Conservation (phyloP, 192 early-diverging fungal genomes). For the Allomyces arbusculus region DNA sequence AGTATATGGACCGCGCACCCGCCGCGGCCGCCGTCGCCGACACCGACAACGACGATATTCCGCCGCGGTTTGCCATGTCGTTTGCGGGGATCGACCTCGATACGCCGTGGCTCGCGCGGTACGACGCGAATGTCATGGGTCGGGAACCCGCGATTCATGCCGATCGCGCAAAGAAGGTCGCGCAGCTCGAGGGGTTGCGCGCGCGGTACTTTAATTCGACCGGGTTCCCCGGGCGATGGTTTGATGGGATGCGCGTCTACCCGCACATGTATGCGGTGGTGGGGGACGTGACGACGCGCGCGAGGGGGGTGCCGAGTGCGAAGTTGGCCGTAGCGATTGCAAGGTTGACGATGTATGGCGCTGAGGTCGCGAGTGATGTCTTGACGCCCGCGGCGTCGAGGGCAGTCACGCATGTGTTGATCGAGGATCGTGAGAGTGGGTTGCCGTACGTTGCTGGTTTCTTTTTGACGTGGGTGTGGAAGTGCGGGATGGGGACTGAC, state of each 20-base stretch:
- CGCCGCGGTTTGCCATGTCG: background rate
- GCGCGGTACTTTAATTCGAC: background rate
- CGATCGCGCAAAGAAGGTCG: background rate
- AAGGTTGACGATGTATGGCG: background rate
- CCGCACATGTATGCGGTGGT: background rate
- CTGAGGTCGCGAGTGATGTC: background rate
- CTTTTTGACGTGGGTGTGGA: background rate
- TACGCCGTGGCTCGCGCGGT: background rate
- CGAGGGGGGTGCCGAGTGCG: background rate
- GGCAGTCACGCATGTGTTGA: no score
- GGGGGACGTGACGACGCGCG: background rate
- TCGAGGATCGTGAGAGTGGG: no score
- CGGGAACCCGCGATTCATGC: background rate
- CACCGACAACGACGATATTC: background rate
- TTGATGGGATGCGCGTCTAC: background rate
- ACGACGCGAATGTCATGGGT: background rate
- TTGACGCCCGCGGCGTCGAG: background rate
- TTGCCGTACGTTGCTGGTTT: background rate
- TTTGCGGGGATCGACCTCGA: background rate
- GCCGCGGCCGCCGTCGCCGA: background rate
- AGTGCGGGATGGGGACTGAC: background rate
- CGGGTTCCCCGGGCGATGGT: background rate
- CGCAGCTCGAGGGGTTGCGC: background rate
- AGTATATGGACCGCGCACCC: background rate
- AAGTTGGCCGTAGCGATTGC: background rate